These are phyloP conservation scores for Eustoma russellianum DNA, from an alignment of 257 asterid species.

Conservation along the genomic window DNA sequence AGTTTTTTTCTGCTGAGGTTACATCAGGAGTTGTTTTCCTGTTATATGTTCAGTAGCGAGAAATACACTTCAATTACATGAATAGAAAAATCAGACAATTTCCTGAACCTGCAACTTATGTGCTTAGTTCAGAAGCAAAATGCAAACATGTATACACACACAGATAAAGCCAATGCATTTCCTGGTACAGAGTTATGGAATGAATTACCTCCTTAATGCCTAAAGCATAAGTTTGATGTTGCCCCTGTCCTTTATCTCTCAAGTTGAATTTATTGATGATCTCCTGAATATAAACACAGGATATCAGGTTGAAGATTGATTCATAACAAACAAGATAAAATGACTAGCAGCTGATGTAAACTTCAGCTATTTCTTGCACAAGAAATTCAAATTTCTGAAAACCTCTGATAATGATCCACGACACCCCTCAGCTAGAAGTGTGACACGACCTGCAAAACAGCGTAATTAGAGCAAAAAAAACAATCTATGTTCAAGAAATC, in stretches of 20 bases:
- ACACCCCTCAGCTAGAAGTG: constrained; percentile 94
- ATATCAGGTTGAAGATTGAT: constrained; percentile 5
- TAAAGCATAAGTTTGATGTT: constrained; percentile 95
- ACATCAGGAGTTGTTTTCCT: no score
- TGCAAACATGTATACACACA: no score
- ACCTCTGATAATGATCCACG: constrained; percentile 99
- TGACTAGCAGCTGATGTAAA: constrained; percentile 6
- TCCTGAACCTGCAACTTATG: no score
- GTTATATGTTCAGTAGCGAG: no score
- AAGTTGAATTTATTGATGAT: constrained; percentile 61
- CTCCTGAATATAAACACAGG: constrained; percentile 33
- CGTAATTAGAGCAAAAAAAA: constrained; percentile 7
- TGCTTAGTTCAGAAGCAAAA: no score
- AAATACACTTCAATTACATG: no score
- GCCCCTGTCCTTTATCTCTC: constrained; percentile 81
- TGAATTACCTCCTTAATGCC: constrained; percentile 89
- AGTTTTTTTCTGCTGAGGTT: no score
- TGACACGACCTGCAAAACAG: constrained; percentile 55
- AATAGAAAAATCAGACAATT: no score
- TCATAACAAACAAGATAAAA: constrained; percentile 3
- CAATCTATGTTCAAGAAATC: background rate
- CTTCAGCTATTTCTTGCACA: constrained; percentile 5
- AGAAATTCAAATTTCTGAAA: constrained; percentile 11
- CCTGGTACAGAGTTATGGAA: background rate
- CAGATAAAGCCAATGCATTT: no score